These are phyloP conservation scores for Rhizoclosmatium globosum DNA, from an alignment of 192 early-diverging fungal genomes.

Conservation along the genomic window DNA sequence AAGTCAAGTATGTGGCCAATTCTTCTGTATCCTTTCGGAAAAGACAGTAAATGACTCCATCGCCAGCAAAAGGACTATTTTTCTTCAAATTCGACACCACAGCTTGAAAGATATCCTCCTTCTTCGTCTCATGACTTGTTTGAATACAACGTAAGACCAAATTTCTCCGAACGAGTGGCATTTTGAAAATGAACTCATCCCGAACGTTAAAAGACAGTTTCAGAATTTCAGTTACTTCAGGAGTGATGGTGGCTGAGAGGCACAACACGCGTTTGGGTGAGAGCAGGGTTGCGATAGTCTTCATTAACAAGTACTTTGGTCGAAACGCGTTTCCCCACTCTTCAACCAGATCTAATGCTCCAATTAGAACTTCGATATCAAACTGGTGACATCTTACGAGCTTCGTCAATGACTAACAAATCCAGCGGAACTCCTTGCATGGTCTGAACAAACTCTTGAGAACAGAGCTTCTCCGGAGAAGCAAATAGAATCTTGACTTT, in stretches of 20 bases:
- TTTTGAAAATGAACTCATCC: not conserved
- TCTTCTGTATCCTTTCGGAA: constrained; percentile 64
- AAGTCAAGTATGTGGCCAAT: constrained; percentile 66
- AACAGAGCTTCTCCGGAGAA: constrained; percentile 72
- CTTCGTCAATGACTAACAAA: constrained; percentile 62
- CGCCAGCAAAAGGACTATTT: constrained; percentile 59
- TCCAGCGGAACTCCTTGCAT: constrained; percentile 59
- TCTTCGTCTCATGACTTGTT: not conserved
- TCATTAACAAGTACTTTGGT: constrained; percentile 63
- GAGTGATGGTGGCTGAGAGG: constrained; percentile 69
- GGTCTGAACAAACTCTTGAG: constrained; percentile 60
- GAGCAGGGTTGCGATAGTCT: constrained; percentile 55
- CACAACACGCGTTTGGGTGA: constrained; percentile 61
- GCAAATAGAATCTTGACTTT: constrained; percentile 70
- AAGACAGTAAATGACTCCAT: constrained; percentile 30
- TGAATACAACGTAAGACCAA: not conserved
- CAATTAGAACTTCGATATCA: too few species aligned
- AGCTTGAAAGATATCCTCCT: constrained; percentile 51
- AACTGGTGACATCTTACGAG: constrained; percentile 82
- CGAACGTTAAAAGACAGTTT: not conserved
- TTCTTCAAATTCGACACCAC: not conserved
- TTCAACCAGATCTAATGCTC: constrained; percentile 51
- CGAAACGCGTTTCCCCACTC: constrained; percentile 85
- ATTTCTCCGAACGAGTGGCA: not conserved
- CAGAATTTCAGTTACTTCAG: not conserved